Conservation (phyloP, 2,329 filamentous ascomycete genomes). For the Aaosphaeria arxii region DNA sequence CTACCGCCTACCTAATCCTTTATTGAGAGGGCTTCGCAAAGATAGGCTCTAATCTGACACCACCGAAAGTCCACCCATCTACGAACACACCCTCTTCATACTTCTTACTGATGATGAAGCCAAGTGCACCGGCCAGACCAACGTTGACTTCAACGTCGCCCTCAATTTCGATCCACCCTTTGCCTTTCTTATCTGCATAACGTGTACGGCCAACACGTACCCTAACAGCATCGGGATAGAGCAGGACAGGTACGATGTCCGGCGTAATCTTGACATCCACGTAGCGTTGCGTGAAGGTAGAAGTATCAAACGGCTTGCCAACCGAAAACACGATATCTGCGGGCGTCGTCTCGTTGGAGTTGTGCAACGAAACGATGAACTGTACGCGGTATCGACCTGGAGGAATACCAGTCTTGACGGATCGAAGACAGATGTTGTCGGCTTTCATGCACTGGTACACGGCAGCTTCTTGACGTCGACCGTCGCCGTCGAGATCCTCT, state of each 20-base stretch:
- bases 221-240: constrained; percentile 37
- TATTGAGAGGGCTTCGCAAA: constrained; percentile 10
- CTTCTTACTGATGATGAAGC: constrained; percentile 34
- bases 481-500: constrained; percentile 35
- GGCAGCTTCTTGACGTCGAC: constrained; percentile 30
- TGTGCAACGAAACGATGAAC: constrained; percentile 33
- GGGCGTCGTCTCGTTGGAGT: constrained; percentile 15
- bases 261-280: constrained; percentile 39
- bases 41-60: constrained; percentile 35
- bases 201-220: constrained; percentile 29
- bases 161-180: constrained; percentile 37
- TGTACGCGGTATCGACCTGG: constrained; percentile 35
- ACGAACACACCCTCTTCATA: constrained; percentile 28
- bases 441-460: constrained; percentile 32
- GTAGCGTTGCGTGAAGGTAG: constrained; percentile 27
- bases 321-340: constrained; percentile 35
- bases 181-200: constrained; percentile 26
- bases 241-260: constrained; percentile 34
- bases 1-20: no score
- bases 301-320: constrained; percentile 33
- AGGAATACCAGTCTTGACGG: constrained; percentile 36
- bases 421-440: constrained; percentile 33
- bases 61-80: constrained; percentile 40
- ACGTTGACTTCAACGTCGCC: constrained; percentile 36
- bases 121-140: constrained; percentile 35